Percentiles rank a stretch among this genome's conserved stretches.
Evolutionary conservation across 176 grass and related monocot species (phyloP).

Genomic region (maize (Zea mays)): Zm-B73-REFERENCE-NAM-5.0 NC_050096.1:9014501-9015000

Average conservation of each 20-base stretch:
- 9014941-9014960: not conserved
- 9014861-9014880: not conserved
- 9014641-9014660: too few relatives aligned
- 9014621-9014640: too few relatives aligned
- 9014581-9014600: too few relatives aligned
- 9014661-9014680: too few relatives aligned
- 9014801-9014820: not conserved
- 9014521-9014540: too few relatives aligned
- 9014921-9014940: not conserved
- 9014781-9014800: constrained; percentile 48
- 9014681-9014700: too few relatives aligned
- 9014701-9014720: too few relatives aligned
- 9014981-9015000: not conserved
- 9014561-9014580: too few relatives aligned
- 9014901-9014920: not conserved
- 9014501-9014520: constrained; percentile 16
- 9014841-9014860: constrained; percentile 21
- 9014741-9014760: too few relatives aligned
- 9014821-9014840: not conserved
- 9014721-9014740: too few relatives aligned
- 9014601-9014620: too few relatives aligned
- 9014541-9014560: too few relatives aligned
- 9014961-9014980: not conserved
- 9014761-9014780: constrained; percentile 31
- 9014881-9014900: not conserved